A percentile compares a stretch with the other conserved stretches of the same genome.
Conservation (phyloP, 2,329 filamentous ascomycete species). For the Cucurbitaria berberidis region DNA sequence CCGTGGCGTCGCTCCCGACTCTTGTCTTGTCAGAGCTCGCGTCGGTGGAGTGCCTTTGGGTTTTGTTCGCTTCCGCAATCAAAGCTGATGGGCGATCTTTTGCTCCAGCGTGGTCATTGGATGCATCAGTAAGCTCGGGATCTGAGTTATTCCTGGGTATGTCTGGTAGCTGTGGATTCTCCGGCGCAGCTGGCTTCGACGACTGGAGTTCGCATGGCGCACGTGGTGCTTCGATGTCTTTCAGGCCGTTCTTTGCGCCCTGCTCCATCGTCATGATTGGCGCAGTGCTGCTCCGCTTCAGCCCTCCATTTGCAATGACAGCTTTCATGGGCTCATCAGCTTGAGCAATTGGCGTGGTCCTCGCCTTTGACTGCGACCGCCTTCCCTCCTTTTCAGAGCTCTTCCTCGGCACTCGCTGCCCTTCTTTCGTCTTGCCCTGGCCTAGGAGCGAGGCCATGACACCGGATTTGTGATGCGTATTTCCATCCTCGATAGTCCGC, state of each 20-base stretch:
- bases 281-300: constrained; percentile 28
- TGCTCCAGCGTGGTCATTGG: not conserved
- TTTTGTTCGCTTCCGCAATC: not conserved
- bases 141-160: constrained; percentile 9
- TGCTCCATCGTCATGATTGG: constrained; percentile 19
- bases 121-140: constrained; percentile 2
- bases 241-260: not conserved
- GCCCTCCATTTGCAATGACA: not conserved
- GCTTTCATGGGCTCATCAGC: constrained; percentile 12
- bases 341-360: constrained; percentile 13
- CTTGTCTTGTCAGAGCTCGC: constrained; percentile 16
- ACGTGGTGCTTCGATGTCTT: constrained; percentile 4
- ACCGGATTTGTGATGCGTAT: constrained; percentile 31
- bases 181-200: not conserved
- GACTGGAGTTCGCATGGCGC: not conserved
- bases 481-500: constrained; percentile 31
- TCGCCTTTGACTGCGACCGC: constrained; percentile 10
- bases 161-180: constrained; percentile 4
- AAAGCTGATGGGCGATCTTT: not conserved
- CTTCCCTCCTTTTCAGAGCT: constrained; percentile 17
- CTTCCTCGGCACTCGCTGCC: constrained; percentile 37
- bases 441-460: constrained; percentile 35
- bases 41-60: constrained; percentile 8
- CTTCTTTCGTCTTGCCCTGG: constrained; percentile 32
- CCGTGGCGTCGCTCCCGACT: constrained; percentile 8